Conservation (phyloP, 129 eudicot species). For the Logfia minima region DNA sequence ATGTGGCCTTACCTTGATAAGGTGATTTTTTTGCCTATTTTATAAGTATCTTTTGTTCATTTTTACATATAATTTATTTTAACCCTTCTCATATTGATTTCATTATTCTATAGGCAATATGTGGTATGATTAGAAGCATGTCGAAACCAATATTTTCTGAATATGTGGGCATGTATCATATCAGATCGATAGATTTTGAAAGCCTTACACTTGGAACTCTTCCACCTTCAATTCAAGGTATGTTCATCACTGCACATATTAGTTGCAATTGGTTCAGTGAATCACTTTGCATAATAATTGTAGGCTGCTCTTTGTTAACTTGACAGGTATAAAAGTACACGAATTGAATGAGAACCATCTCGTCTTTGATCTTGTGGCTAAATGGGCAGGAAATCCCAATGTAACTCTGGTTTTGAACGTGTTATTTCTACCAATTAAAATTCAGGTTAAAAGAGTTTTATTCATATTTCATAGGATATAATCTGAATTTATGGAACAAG, state of each 20-base stretch:
- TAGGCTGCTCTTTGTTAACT: slow-evolving; percentile 15
- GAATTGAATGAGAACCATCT: slow-evolving; percentile 58
- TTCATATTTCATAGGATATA: neutral
- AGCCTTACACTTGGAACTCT: slow-evolving; percentile 71
- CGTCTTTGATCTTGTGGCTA: slow-evolving; percentile 57
- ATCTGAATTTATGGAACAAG: too few relatives aligned
- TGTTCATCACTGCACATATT: slow-evolving; percentile 7
- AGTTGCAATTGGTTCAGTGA: neutral
- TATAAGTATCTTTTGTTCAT: neutral
- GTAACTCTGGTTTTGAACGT: slow-evolving; percentile 47
- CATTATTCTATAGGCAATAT: slow-evolving; percentile 51
- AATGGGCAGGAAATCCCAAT: slow-evolving; percentile 71
- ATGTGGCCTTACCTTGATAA: slow-evolving; percentile 90
- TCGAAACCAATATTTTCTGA: slow-evolving; percentile 56
- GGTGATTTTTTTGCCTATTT: slow-evolving; percentile 34
- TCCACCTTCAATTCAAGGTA: slow-evolving; percentile 75
- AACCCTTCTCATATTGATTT: neutral
- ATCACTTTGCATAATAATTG: neutral
- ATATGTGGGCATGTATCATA: slow-evolving; percentile 52
- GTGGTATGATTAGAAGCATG: slow-evolving; percentile 56
- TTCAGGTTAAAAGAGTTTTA: slow-evolving; percentile 50
- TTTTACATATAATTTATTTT: neutral
- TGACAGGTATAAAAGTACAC: slow-evolving; percentile 60
- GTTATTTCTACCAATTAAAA: slow-evolving; percentile 39
- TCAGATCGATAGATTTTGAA: slow-evolving; percentile 62